Evolutionary conservation across 1,139 yeast species (phyloP), one percentile per base, ranked within the genome.

Genomic region (Petasospora rhodanensis): DNA sequence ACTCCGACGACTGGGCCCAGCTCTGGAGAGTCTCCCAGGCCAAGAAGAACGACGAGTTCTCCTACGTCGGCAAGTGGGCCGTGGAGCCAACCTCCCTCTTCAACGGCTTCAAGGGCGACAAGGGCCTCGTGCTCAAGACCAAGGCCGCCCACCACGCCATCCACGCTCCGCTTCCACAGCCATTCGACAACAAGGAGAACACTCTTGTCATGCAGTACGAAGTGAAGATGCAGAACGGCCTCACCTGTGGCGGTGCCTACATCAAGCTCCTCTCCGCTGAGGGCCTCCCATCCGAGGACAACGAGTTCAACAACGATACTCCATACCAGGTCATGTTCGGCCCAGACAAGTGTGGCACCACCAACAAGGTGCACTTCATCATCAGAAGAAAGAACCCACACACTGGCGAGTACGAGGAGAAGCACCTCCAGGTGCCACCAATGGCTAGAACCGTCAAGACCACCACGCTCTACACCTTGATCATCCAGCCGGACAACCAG

Each of bases 311-410:
- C 46, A 70, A 73, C 41, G 74, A 69, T 15, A 70, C 94, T 6
- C 83, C 89, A 1, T 86, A 80, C 61, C 86, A 81, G 55, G 60
- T 89, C 44, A 82, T 87, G 93, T 89, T 89, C 66, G 97, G 96
- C 17, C 97, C 97, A 22, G 97, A 89, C 59, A 73, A 70, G 55
- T 89, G 97, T 62, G 95, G 95, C 4, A 58, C 77, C 31, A 73
- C 79, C 29, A 83, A 86, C 62, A 79, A 78, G 58, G 78, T 87
- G 18, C 94, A 83, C 52, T 75, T 87, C 45, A 83, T 86, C 35
- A 53, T 86, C 37, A 73, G 70, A 37, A 73, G 82, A 51, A 61
- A 64, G 49, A 70, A 73, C 52, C 79, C 78, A 24, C 47, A 54
- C 24, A 67, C 76, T n/a, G 78, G 75, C 6, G 65, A 62, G 38